Base-by-base conservation (phyloP, 768 basidiomycete genomes). In the Amanita rubescens region DNA sequence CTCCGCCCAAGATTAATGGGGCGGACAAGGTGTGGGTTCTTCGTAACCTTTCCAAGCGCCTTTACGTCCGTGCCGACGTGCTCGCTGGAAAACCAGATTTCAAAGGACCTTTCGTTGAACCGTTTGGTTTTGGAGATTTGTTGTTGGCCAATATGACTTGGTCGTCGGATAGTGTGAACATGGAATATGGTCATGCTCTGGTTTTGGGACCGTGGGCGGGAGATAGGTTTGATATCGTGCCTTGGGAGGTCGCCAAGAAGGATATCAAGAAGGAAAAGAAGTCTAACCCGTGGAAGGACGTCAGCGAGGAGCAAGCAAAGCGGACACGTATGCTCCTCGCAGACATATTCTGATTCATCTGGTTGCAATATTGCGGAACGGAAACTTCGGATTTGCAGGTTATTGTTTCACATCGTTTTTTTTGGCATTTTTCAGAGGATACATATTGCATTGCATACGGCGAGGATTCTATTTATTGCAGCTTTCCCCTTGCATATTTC, bases 21-120 rank as follows among this genome's bases (percentile, higher is more conserved):
- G 14, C 9, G n/a, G n/a, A n/a, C 20, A 14, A 50, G 49, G 51
- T 52, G 30, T 54, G 53, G 53, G 53, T 54, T 17, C 46, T 54
- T 17, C 53, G 53, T 37, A 54, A 54, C 45, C 37, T 38, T 24
- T 46, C 53, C 7, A 54, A 54, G 32, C 43, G 33, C 24, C 44
- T 54, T 30, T 54, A 46, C 20, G 53, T 54, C 46, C 53, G 53
- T 33, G 44, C 37, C 19, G 53, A 54, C 43, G 53, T 54, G 43
- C 53, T 54, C 22, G 44, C 43, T 20, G 51, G 51, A n/a, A 44
- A 42, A 9, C 25, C 42, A 10, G 37, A 54, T 8, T 44, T 33
- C 15, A 47, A 17, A 34, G 43, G 53, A 1, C 44, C 44, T 5
- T 46, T 27, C 24, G 2, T 54, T 5, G 53, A 47, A 15, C 51